phyloP scores from a whole-genome alignment of 768 basidiomycete species.

The Leccinum rimulosum region DNA sequence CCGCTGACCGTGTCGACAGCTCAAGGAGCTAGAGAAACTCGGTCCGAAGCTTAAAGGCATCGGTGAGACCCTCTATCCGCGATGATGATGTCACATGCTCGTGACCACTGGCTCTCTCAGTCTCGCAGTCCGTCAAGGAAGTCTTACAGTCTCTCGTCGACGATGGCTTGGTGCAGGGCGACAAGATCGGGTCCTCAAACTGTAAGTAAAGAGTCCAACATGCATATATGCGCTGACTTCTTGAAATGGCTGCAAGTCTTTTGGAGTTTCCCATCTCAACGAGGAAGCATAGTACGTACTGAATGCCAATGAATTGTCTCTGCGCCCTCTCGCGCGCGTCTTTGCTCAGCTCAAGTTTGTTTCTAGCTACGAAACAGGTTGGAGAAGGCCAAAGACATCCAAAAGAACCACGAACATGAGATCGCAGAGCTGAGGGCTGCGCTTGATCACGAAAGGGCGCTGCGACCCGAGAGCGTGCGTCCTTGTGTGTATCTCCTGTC shows the following conservation, averaged over 20 bases:
- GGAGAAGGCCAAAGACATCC: slow-evolving; percentile 46
- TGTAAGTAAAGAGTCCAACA: slow-evolving; percentile 51
- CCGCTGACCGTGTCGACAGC: slow-evolving; percentile 34
- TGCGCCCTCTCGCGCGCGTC: not conserved
- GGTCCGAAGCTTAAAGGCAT: slow-evolving; percentile 90
- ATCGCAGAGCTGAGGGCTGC: slow-evolving; percentile 45
- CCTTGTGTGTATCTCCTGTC: not conserved
- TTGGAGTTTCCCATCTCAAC: slow-evolving; percentile 93
- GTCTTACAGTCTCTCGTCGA: slow-evolving; percentile 84
- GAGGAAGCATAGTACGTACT: slow-evolving; percentile 65
- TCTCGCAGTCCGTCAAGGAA: slow-evolving; percentile 90
- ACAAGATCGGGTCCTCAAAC: slow-evolving; percentile 94
- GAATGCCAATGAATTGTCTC: not conserved
- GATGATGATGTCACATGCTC: not conserved
- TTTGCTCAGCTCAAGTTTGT: not conserved
- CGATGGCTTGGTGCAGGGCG: slow-evolving; percentile 79
- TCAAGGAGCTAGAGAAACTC: slow-evolving; percentile 92
- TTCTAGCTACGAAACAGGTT: slow-evolving; percentile 60
- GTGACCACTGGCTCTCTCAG: slow-evolving; percentile 36
- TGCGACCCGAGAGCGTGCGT: slow-evolving; percentile 58
- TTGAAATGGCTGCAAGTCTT: slow-evolving; percentile 55
- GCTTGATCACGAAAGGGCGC: slow-evolving; percentile 50
- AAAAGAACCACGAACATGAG: slow-evolving; percentile 42
- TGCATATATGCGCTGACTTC: slow-evolving; percentile 23
- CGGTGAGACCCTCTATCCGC: slow-evolving; percentile 40